Evolutionary conservation across 2,329 filamentous ascomycete genomes (phyloP), one percentile per base, ranked within the genome.

Genomic region (Sarocladium strictum): DNA sequence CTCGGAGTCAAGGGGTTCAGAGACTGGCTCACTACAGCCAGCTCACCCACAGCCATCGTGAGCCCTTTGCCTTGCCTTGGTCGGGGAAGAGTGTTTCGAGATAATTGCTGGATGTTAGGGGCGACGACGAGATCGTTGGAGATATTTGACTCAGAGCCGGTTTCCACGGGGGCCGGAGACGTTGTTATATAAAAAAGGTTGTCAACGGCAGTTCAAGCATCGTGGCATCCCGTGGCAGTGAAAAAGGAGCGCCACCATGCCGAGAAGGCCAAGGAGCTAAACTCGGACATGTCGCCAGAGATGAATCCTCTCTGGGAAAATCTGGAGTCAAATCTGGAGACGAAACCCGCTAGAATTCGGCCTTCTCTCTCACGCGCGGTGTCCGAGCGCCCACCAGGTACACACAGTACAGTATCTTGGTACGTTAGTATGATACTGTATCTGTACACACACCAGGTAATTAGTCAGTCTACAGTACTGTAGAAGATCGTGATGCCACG

Each of bases 31-130:
- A 63, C 61, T 2, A 15, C 3, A 10, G 58, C 35, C 21, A 66
- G 54, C 11, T 62, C 54, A 14, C 58, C 65, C 59, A 58, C 59
- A 17, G 59, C 60, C 65, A 67, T 63, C 50, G n/a, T 55, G 7
- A 12, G n/a, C n/a, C n/a, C n/a, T n/a, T n/a, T n/a, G n/a, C n/a
- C n/a, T n/a, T n/a, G n/a, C n/a, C n/a, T n/a, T n/a, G n/a, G n/a
- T n/a, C n/a, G n/a, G n/a, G n/a, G n/a, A n/a, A n/a, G n/a, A n/a
- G n/a, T n/a, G 2, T 43, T 4, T 15, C 19, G 3, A 15, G 35
- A 3, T 38, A 4, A 3, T 53, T 33, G 32, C 32, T 15, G 32
- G 32, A 9, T 19, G 10, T 11, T 40, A 9, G 10, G 10, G 10
- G 10, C 37, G 17, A n/a, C 10, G 7, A 11, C 17, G 10, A 40